Evolutionary conservation across 768 basidiomycete species (phyloP).

Genomic region (Mycena maculata): DNA sequence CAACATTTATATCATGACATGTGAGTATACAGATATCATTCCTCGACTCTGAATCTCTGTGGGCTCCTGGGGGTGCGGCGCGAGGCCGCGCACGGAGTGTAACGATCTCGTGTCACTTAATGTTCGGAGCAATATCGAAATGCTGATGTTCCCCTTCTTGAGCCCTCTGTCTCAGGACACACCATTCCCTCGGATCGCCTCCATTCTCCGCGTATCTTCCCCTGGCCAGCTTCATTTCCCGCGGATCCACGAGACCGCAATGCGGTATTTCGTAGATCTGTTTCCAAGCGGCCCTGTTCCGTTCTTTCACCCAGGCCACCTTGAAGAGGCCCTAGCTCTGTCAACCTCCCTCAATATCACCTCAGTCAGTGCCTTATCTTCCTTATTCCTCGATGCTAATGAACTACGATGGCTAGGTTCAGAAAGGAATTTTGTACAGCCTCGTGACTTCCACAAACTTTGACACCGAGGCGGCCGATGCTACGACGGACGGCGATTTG

Average conservation of each 20-base stretch:
- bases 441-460: constrained; percentile 70
- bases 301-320: constrained; percentile 55
- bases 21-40: constrained; percentile 54
- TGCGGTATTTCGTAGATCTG: constrained; percentile 53
- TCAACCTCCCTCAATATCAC: constrained; percentile 59
- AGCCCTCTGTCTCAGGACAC: constrained; percentile 62
- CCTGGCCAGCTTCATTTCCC: constrained; percentile 68
- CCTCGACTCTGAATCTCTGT: not conserved
- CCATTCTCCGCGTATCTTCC: constrained; percentile 69
- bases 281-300: constrained; percentile 63
- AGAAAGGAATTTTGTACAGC: constrained; percentile 73
- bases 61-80: constrained; percentile 6
- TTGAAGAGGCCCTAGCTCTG: constrained; percentile 65
- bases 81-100: constrained; percentile 8
- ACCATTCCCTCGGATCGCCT: constrained; percentile 59
- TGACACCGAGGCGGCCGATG: constrained; percentile 50
- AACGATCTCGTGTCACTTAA: constrained; percentile 7
- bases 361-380: constrained; percentile 55
- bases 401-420: constrained; percentile 52
- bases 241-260: constrained; percentile 58
- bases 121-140: constrained; percentile 18
- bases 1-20: constrained; percentile 74
- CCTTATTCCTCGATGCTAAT: not conserved
- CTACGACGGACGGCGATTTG: constrained; percentile 16
- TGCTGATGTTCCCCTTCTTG: constrained; percentile 29